phyloP scores from a whole-genome alignment of 83 land plant species.

The Isoetes engelmannii region DNA sequence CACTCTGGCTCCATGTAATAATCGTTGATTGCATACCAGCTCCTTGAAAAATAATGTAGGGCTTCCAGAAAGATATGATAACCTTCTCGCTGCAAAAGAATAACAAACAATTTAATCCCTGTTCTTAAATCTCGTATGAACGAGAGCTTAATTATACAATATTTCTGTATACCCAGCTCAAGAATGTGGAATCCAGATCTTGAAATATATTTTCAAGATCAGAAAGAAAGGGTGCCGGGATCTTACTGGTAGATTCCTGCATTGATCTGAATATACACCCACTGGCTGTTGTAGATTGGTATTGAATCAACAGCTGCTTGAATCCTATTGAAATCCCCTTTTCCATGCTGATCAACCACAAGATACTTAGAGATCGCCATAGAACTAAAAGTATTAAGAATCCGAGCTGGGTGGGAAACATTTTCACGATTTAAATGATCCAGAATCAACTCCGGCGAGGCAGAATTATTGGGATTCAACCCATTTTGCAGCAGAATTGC shows the following conservation, averaged over 20 bases:
- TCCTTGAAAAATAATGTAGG: slow-evolving; percentile 1
- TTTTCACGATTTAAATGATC: no score
- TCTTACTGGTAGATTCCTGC: slow-evolving; percentile 24
- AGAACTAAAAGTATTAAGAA: no score
- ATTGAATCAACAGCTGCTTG: slow-evolving; percentile 21
- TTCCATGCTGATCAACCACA: slow-evolving; percentile 12
- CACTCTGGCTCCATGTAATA: neutral
- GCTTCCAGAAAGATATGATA: slow-evolving; percentile 1
- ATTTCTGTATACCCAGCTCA: no score
- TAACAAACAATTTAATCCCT: no score
- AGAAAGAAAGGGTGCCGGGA: neutral
- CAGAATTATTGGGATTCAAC: no score
- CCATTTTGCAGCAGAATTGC: no score
- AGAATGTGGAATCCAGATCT: no score
- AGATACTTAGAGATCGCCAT: neutral
- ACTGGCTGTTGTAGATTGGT: slow-evolving; percentile 13
- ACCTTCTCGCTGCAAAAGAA: slow-evolving; percentile 3
- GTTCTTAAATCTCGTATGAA: no score
- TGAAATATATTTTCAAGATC: no score
- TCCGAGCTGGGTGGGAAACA: no score
- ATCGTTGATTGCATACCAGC: slow-evolving; percentile 2
- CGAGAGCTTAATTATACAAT: no score
- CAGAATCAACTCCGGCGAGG: no score
- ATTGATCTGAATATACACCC: slow-evolving; percentile 20
- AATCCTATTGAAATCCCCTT: slow-evolving; percentile 10